Evolutionary conservation across 192 early-diverging fungal genomes (phyloP).

Genomic region (Chytriomyces sp.): DNA sequence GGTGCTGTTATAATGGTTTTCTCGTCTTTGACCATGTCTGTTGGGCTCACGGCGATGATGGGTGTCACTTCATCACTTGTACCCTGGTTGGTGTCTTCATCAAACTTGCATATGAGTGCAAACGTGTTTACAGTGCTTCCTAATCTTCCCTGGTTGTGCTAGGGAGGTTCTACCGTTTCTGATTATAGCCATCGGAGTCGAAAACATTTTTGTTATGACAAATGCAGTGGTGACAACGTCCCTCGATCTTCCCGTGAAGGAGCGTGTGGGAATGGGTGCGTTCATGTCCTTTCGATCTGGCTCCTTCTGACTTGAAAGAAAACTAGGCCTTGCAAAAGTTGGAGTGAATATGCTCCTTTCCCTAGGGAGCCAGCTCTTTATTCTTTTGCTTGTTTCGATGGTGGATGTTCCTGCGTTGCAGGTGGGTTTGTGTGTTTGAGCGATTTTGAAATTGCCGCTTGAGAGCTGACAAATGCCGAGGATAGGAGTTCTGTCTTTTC

Average conservation of each 20-base stretch:
- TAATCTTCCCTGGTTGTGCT: background rate
- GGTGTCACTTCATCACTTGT: slow-evolving; percentile 61
- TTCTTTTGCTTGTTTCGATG: slow-evolving; percentile 60
- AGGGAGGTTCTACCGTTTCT: slow-evolving; percentile 74
- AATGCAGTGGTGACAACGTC: slow-evolving; percentile 71
- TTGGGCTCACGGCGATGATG: slow-evolving; percentile 65
- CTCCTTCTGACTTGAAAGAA: background rate
- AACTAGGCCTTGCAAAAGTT: slow-evolving; percentile 62
- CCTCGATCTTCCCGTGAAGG: slow-evolving; percentile 70
- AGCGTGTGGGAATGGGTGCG: slow-evolving; percentile 67
- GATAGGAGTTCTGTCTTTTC: slow-evolving; percentile 74
- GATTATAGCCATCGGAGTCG: slow-evolving; percentile 71
- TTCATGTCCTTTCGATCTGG: background rate
- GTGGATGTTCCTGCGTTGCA: slow-evolving; percentile 64
- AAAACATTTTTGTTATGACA: slow-evolving; percentile 75
- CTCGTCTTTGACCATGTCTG: slow-evolving; percentile 62
- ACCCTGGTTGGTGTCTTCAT: slow-evolving; percentile 60
- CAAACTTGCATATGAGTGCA: background rate
- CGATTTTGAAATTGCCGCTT: slow-evolving; percentile 8
- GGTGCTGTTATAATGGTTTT: slow-evolving; percentile 69
- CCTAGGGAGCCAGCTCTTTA: slow-evolving; percentile 54
- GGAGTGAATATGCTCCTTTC: slow-evolving; percentile 68
- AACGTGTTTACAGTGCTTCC: background rate
- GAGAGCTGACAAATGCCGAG: background rate
- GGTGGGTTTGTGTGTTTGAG: slow-evolving; percentile 26